A percentile compares a stretch with the other conserved stretches of the same genome.
These are phyloP conservation scores for Aspergillus alliaceus DNA, from an alignment of 2,329 filamentous ascomycete species.

Conservation along the genomic window DNA sequence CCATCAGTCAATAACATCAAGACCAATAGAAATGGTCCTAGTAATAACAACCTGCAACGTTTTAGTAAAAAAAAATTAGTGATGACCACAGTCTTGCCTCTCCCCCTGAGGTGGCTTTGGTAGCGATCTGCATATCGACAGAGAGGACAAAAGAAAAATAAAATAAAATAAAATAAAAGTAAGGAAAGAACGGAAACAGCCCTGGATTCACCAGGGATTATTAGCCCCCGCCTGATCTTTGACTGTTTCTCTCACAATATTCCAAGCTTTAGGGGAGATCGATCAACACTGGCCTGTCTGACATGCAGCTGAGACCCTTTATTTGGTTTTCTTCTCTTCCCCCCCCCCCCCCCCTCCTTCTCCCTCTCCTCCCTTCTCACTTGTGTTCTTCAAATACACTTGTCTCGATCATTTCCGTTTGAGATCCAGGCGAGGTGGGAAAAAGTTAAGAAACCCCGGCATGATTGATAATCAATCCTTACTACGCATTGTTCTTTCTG, in stretches of 20 bases:
- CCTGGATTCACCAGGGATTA: not conserved
- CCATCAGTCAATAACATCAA: not conserved
- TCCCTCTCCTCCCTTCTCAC: not conserved
- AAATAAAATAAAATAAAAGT: too few species aligned
- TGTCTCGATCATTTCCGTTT: not conserved
- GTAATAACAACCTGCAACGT: not conserved
- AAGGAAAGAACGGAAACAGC: too few species aligned
- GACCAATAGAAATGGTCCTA: not conserved
- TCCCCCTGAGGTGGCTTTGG: not conserved
- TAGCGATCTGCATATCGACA: not conserved
- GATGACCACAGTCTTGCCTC: not conserved
- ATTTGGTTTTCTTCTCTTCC: not conserved
- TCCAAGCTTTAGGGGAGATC: not conserved
- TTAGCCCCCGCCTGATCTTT: not conserved
- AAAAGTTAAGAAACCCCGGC: not conserved
- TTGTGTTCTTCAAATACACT: not conserved
- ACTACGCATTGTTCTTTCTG: not conserved
- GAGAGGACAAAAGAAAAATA: not conserved
- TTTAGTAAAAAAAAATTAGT: not conserved
- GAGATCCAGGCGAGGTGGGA: not conserved
- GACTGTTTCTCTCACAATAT: not conserved
- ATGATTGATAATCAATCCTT: not conserved
- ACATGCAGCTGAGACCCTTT: slow-evolving; percentile 5
- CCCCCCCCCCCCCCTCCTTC: not conserved
- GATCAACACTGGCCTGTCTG: slow-evolving; percentile 1